Conservation (phyloP, 805 yeast genomes). For the Spathaspora passalidarum region DNA sequence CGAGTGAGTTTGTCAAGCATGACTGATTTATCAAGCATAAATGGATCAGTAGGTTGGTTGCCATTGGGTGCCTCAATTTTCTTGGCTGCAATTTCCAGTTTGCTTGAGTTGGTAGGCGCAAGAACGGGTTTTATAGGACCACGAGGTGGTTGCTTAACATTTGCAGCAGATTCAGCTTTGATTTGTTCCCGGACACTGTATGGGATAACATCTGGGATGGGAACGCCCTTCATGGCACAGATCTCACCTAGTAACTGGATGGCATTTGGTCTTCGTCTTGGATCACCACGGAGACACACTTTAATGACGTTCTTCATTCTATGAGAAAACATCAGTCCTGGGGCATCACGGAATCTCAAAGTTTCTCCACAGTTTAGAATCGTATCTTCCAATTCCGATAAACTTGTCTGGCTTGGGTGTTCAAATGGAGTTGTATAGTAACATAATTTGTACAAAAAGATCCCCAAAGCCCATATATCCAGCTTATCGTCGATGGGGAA, state of each 20-base stretch:
- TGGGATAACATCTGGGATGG: conserved; percentile 41
- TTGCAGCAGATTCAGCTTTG: conserved; percentile 3
- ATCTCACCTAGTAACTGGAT: conserved; percentile 69
- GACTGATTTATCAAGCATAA: conserved; percentile 42
- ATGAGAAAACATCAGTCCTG: conserved; percentile 49
- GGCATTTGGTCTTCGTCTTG: conserved; percentile 69
- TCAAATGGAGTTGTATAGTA: conserved; percentile 85
- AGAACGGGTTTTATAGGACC: conserved; percentile 1
- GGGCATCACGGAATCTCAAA: conserved; percentile 45
- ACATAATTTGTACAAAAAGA: conserved; percentile 72
- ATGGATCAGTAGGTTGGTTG: conserved; percentile 31
- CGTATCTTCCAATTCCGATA: conserved; percentile 51
- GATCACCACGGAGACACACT: conserved; percentile 61
- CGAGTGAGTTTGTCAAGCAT: conserved; percentile 11
- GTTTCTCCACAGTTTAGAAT: conserved; percentile 56
- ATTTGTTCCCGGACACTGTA: conserved; percentile 26
- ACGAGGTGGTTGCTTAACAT: not conserved
- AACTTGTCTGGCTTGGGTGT: conserved; percentile 32
- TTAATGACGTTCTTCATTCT: conserved; percentile 62
- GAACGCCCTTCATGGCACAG: conserved; percentile 54
- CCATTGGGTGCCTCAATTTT: not conserved
- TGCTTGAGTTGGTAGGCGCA: not conserved
- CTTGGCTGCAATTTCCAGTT: not conserved
- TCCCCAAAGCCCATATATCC: conserved; percentile 84
- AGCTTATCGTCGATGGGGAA: conserved; percentile 77